phyloP scores from a whole-genome alignment of 2,329 filamentous ascomycete genomes.

The Parasarocladium wereldwijsianum region DNA sequence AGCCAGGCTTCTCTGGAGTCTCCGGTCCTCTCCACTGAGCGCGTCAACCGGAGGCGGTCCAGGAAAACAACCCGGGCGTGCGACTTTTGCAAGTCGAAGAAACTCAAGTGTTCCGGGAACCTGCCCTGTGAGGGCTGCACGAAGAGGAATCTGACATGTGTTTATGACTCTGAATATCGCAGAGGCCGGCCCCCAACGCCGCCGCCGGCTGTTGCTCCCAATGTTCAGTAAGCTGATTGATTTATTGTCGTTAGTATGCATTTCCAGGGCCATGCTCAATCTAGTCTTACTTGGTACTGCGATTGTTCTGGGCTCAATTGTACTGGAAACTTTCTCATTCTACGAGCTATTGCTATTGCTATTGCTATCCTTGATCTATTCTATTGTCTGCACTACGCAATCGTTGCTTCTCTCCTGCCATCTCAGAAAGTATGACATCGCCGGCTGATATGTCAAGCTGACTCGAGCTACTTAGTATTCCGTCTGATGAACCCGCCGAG shows the following conservation, averaged over 20 bases:
- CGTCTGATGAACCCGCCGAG: constrained; percentile 1
- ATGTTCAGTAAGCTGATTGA: background rate
- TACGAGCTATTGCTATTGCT: background rate
- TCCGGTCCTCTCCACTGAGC: background rate
- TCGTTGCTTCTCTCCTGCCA: too few relatives aligned
- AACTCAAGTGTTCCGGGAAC: constrained; percentile 21
- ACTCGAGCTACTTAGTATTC: constrained; percentile 1
- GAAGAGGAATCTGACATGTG: constrained; percentile 14
- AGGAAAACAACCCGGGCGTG: constrained; percentile 22
- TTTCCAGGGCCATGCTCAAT: background rate
- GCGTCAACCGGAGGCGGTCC: constrained; percentile 1
- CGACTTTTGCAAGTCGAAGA: constrained; percentile 22
- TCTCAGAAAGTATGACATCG: background rate
- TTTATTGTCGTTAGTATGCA: background rate
- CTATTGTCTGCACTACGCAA: too few relatives aligned
- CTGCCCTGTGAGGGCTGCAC: constrained; percentile 19
- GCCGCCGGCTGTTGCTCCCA: constrained; percentile 10
- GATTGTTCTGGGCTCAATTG: background rate
- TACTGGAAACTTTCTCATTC: background rate
- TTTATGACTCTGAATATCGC: constrained; percentile 20
- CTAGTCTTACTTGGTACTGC: too few relatives aligned
- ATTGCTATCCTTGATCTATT: background rate
- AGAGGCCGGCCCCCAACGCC: constrained; percentile 22
- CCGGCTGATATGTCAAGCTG: constrained; percentile 3
- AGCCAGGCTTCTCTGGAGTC: background rate